Evolutionary conservation across 176 grass and related monocot species (phyloP), one percentile per base, ranked within the genome.

Genomic region (Ampelocalamus luodianensis): DNA sequence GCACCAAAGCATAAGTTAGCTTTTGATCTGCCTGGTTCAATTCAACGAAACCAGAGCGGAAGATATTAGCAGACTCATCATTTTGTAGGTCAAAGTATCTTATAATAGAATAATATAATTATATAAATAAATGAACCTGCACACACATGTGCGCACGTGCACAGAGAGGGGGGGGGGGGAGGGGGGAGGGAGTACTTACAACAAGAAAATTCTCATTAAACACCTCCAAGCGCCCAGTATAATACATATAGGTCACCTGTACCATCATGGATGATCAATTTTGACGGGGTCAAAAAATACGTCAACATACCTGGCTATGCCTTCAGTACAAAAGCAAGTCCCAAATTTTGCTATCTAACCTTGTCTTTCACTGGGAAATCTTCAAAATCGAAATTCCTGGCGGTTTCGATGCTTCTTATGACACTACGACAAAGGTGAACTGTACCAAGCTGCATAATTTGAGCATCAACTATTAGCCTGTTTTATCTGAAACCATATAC

Each of bases 241-340:
- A 99, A 87, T 96, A 99, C 96, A 99, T 96, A 55, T 99, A 99
- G 27, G 96, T 96, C 66, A 99, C 96, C 96, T 92, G 87, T 38
- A 45, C 7, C 81, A 81, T 76, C 61, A 84, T 20, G 67, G 79
- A 88, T 27, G 51, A 50, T 63, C 26, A 89, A 75, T 59, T 39
- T 77, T 62, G 73, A 85, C 27, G 29, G 76, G 36, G 20, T 43
- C 24, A 9, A 72, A 68, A 15, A 46, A 60, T 48, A 70, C 70
- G 29, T 36, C 45, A 86, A 68, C 14, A 7, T 55, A 56, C 79
- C 10, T 45, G 58, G 22, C 23, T 77, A 82, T 37, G 67, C 22
- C 38, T 73, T 77, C 4, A 11, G 82, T 48, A 84, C 16, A 79
- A 58, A 45, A 85, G 66, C 16, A 76, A 62, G 8, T n/a, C 24